phyloP scores from a whole-genome alignment of 352 stramenopile genomes.

The Globisporangium spiculum region DNA sequence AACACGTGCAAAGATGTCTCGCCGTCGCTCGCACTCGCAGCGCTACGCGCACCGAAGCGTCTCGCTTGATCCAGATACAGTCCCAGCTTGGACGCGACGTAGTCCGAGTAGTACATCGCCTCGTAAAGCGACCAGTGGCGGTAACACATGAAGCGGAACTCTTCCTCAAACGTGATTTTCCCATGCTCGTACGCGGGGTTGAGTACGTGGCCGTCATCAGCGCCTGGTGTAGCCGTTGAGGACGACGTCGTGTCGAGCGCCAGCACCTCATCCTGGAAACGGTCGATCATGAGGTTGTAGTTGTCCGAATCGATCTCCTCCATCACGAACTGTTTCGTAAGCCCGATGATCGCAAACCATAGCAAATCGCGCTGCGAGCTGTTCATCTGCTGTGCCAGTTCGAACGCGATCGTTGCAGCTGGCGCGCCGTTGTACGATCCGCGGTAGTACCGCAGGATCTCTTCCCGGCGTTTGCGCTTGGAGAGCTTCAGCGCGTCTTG shows the following conservation, averaged over 20 bases:
- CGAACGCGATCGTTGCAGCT: constrained; percentile 73
- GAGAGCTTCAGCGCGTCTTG: constrained; percentile 26
- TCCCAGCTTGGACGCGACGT: constrained; percentile 89
- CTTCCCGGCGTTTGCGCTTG: constrained; percentile 64
- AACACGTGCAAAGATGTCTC: constrained; percentile 89
- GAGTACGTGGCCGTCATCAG: constrained; percentile 15
- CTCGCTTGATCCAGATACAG: constrained; percentile 68
- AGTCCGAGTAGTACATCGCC: constrained; percentile 95
- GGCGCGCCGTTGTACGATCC: constrained; percentile 87
- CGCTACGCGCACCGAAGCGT: constrained; percentile 61
- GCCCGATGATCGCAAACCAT: constrained; percentile 97
- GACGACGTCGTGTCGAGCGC: constrained; percentile 43
- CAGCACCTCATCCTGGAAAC: constrained; percentile 92
- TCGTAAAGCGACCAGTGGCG: constrained; percentile 95
- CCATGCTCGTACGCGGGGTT: constrained; percentile 75
- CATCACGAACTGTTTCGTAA: constrained; percentile 95
- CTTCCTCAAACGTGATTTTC: constrained; percentile 87
- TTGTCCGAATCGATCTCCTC: constrained; percentile 91
- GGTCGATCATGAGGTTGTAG: constrained; percentile 88
- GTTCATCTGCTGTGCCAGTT: constrained; percentile 84
- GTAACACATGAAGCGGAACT: constrained; percentile 97
- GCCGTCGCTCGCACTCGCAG: constrained; percentile 34
- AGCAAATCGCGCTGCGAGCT: constrained; percentile 87
- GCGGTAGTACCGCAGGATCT: constrained; percentile 92
- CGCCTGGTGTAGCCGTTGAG: constrained; percentile 25